Evolutionary conservation across 176 grass and related monocot species (phyloP).

Genomic region (Pharus latifolius): DNA sequence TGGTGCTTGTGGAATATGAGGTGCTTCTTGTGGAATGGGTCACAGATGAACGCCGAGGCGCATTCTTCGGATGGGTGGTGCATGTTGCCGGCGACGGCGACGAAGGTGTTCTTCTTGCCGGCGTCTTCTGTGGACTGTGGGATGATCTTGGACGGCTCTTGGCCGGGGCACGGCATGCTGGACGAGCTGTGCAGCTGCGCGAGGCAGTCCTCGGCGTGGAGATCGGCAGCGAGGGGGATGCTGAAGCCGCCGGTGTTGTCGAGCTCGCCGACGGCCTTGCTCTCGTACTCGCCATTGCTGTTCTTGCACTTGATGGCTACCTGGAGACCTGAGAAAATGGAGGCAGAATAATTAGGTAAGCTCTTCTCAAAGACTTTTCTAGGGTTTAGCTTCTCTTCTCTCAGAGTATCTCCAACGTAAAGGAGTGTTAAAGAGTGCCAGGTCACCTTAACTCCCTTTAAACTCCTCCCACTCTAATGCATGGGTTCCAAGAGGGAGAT

Average conservation of each 20-base stretch:
- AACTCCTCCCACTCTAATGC: no score
- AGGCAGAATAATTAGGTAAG: no score
- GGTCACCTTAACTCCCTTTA: no score
- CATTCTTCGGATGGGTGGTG: background rate
- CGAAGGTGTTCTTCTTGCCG: background rate
- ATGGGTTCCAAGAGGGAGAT: no score
- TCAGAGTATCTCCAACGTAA: no score
- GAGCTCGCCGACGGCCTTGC: background rate
- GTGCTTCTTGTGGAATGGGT: conserved; percentile 18
- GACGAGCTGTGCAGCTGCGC: conserved; percentile 13
- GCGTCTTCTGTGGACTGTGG: background rate
- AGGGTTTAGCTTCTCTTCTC: no score
- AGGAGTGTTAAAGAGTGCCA: no score
- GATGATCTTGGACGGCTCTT: conserved; percentile 9
- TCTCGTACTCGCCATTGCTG: conserved; percentile 2
- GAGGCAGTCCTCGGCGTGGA: conserved; percentile 7
- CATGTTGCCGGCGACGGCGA: conserved; percentile 5
- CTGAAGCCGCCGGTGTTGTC: background rate
- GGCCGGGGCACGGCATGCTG: background rate
- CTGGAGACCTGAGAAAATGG: conserved; percentile 1
- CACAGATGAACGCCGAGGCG: background rate
- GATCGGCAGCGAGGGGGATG: background rate
- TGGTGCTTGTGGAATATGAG: no score
- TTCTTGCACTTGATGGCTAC: conserved; percentile 30
- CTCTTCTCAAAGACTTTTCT: no score